A percentile compares a stretch with the other conserved stretches of the same genome.
These are phyloP conservation scores for Mariannaea elegans DNA, from an alignment of 2,329 filamentous ascomycete species.

Conservation along the genomic window DNA sequence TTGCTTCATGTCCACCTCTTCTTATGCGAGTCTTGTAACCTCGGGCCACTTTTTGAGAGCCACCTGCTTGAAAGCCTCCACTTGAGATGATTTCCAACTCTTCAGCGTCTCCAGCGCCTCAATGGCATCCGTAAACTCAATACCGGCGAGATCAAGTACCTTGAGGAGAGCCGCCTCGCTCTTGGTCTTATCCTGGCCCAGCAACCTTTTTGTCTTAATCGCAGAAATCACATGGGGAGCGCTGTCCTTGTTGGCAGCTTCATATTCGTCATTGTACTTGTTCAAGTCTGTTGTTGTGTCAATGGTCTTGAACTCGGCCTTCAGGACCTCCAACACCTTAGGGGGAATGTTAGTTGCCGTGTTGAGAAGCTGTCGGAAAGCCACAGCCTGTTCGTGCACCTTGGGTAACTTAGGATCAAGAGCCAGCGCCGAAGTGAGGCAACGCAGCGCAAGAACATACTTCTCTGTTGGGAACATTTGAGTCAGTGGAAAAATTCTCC, in stretches of 20 bases:
- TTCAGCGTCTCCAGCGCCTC: slow-evolving; percentile 54
- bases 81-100: slow-evolving; percentile 60
- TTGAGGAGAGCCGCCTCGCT: slow-evolving; percentile 70
- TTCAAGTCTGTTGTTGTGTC: slow-evolving; percentile 66
- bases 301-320: slow-evolving; percentile 70
- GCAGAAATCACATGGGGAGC: slow-evolving; percentile 70
- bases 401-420: slow-evolving; percentile 75
- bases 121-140: slow-evolving; percentile 65
- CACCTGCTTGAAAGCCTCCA: slow-evolving; percentile 57
- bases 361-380: slow-evolving; percentile 72
- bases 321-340: slow-evolving; percentile 75
- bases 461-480: slow-evolving; percentile 67
- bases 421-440: slow-evolving; percentile 76
- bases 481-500: background rate
- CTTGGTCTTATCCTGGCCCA: slow-evolving; percentile 66
- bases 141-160: slow-evolving; percentile 60
- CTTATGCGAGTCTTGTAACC: slow-evolving; percentile 55
- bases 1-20: slow-evolving; percentile 1
- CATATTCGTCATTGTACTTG: slow-evolving; percentile 73
- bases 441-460: slow-evolving; percentile 86
- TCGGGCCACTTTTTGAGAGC: slow-evolving; percentile 61
- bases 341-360: slow-evolving; percentile 65
- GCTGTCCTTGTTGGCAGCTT: slow-evolving; percentile 69
- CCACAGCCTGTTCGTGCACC: slow-evolving; percentile 78
- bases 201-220: slow-evolving; percentile 65